phyloP scores from a whole-genome alignment of 1,284 basidiomycete genomes.

The Cutaneotrichosporon daszewskae region DNA sequence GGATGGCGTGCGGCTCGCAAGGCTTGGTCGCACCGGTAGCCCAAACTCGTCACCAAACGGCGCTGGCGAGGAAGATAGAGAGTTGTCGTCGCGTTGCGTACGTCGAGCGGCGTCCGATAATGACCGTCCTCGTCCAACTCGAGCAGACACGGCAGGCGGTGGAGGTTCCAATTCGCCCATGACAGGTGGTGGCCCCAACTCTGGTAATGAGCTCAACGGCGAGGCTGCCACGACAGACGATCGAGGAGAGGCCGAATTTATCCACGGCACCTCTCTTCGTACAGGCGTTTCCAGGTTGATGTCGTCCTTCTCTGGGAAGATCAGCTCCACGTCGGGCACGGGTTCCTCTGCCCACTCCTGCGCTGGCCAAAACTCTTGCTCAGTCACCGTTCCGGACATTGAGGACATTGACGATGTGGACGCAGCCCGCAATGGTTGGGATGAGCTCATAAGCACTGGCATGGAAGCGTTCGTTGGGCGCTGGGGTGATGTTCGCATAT shows the following conservation, averaged over 20 bases:
- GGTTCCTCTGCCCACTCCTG: conserved; percentile 21
- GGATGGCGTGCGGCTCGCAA: conserved; percentile 27
- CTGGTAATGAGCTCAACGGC: conserved; percentile 7
- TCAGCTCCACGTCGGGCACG: conserved; percentile 26
- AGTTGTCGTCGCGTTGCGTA: conserved; percentile 2
- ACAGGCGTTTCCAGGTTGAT: neutral
- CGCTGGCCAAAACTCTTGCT: conserved; percentile 11
- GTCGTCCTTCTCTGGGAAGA: conserved; percentile 21
- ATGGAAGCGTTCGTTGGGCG: conserved; percentile 2
- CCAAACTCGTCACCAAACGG: too few species aligned
- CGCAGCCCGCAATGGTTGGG: conserved; percentile 1
- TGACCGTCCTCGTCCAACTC: conserved; percentile 11
- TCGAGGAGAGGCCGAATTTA: neutral
- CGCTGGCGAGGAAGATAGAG: conserved; percentile 5
- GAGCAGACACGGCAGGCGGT: conserved; percentile 2
- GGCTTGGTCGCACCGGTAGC: neutral
- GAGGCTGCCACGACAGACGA: too few species aligned
- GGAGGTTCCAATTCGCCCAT: neutral
- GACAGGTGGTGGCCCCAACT: conserved; percentile 1
- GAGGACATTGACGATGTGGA: conserved; percentile 1
- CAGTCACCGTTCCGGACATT: conserved; percentile 14
- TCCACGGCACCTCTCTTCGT: neutral
- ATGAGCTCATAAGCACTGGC: conserved; percentile 5
- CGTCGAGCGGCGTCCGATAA: conserved; percentile 12
- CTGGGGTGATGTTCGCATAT: neutral